Conservation (phyloP, 2,329 filamentous ascomycete genomes). For the Penicillium aurantiogriseum region DNA sequence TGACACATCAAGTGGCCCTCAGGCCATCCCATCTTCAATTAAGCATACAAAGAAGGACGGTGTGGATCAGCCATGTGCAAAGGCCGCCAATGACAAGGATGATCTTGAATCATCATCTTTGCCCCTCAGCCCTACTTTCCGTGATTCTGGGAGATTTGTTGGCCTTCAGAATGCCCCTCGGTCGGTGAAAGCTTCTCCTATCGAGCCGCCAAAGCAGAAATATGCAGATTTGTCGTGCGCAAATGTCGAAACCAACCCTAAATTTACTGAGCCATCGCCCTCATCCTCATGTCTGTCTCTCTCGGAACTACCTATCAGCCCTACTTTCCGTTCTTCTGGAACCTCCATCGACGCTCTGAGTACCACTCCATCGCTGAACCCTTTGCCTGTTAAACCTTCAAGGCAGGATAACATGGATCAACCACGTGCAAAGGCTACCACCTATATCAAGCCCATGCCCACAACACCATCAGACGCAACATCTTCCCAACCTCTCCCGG, state of each 20-base stretch:
- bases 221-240: not conserved
- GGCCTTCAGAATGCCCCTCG: not conserved
- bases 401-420: not conserved
- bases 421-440: not conserved
- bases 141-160: not conserved
- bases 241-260: not conserved
- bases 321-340: not conserved
- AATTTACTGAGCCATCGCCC: not conserved
- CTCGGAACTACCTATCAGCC: constrained; percentile 2
- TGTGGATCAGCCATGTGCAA: not conserved
- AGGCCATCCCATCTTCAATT: not conserved
- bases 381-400: not conserved
- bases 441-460: not conserved
- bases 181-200: not conserved
- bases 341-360: too few species aligned
- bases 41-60: not conserved
- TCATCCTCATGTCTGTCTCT: not conserved
- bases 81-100: not conserved
- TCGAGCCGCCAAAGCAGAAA: not conserved
- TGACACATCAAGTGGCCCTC: not conserved
- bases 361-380: not conserved
- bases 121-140: not conserved
- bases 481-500: constrained; percentile 30
- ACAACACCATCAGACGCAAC: constrained; percentile 12
- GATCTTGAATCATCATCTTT: not conserved